Percentiles rank a stretch among this genome's conserved stretches.
Evolutionary conservation across 2,329 filamentous ascomycete species (phyloP).

Genomic region (Coniella lustricola): DNA sequence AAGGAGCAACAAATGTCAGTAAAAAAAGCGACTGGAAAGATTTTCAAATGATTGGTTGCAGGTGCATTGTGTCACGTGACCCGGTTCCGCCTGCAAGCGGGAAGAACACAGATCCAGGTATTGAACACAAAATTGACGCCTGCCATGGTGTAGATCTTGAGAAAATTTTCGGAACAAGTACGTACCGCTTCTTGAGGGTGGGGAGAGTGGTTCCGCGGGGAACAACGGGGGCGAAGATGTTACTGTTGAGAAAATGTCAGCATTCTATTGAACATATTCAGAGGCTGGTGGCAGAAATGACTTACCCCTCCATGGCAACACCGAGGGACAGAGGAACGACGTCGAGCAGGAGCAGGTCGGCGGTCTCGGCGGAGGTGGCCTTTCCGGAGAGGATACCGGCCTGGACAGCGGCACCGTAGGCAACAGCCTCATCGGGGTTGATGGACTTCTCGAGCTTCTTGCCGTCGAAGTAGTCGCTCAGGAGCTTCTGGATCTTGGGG

Average conservation of each 20-base stretch:
- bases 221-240: conserved; percentile 95
- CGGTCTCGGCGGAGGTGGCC: conserved; percentile 89
- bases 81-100: no score
- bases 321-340: conserved; percentile 93
- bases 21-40: no score
- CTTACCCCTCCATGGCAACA: conserved; percentile 84
- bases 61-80: background rate
- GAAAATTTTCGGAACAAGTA: no score
- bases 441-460: conserved; percentile 99
- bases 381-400: conserved; percentile 98
- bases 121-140: no score
- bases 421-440: conserved; percentile 98
- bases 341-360: conserved; percentile 91
- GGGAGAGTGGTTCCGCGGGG: conserved; percentile 71
- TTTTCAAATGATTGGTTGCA: no score
- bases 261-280: background rate
- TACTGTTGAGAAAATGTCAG: conserved; percentile 36
- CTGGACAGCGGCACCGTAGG: conserved; percentile 97
- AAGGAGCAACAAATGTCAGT: conserved; percentile 3
- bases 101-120: no score
- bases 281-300: background rate
- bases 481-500: conserved; percentile 96
- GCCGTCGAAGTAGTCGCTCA: conserved; percentile 97
- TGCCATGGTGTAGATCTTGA: background rate
- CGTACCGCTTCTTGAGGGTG: conserved; percentile 65